These are phyloP conservation scores for Cicer yamashitae DNA, from an alignment of 306 rosid species.

Conservation along the genomic window DNA sequence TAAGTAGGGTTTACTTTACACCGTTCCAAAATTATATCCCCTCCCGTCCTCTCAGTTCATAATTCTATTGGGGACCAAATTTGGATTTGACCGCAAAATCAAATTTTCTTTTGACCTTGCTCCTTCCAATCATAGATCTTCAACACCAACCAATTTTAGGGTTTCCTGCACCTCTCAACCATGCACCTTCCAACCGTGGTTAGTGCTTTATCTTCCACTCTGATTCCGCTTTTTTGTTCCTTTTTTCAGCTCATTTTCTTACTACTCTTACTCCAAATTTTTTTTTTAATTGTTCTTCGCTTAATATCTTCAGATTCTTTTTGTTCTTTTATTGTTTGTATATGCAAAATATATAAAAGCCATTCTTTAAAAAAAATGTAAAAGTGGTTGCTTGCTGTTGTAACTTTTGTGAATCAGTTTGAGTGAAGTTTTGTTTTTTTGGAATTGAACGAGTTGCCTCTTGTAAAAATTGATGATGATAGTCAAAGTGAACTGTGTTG, in stretches of 20 bases:
- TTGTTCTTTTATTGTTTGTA: neutral
- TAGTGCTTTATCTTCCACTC: conserved; percentile 11
- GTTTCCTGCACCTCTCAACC: conserved; percentile 15
- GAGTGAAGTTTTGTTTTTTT: neutral
- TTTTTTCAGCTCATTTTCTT: neutral
- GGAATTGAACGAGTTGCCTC: conserved; percentile 17
- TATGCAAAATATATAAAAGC: neutral
- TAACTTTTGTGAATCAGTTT: conserved; percentile 15
- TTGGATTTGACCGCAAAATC: conserved; percentile 36
- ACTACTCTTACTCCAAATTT: neutral
- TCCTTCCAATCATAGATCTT: conserved; percentile 10
- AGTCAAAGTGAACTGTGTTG: neutral
- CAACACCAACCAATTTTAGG: neutral
- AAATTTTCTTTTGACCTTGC: neutral
- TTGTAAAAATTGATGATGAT: conserved; percentile 25
- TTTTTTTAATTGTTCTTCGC: neutral
- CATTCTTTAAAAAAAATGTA: neutral
- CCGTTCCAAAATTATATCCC: conserved; percentile 4
- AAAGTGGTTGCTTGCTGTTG: conserved; percentile 12
- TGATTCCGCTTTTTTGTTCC: neutral
- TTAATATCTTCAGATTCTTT: neutral
- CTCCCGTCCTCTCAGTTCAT: neutral
- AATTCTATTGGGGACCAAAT: conserved; percentile 5
- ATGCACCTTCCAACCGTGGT: conserved; percentile 22
- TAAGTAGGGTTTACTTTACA: conserved; percentile 15